Base-by-base conservation (phyloP, 345 rosid species). In the Linum usitatissimum region DNA sequence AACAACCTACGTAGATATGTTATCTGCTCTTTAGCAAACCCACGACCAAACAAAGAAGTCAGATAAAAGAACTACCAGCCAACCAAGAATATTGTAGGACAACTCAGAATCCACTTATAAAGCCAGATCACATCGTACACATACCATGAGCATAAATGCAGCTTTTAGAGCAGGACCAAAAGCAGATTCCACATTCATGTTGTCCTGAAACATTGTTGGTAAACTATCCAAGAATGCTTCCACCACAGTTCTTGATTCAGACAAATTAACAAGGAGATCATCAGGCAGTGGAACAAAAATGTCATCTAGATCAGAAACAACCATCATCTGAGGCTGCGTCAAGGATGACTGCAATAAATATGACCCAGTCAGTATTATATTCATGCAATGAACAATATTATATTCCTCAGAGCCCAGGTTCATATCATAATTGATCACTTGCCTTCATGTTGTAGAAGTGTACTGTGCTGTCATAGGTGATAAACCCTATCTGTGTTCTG, bases 301-400 rank as follows among this genome's bases (percentile, higher is more conserved):
- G 73, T 90, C 99, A 70, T 94, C 99, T 45, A 90, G 81, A 77
- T 94, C 99, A 3, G 99, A 83, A 66, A 94, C 93, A 65, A 94
- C 97, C 96, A 94, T 88, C 99, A 94, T 90, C 71, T 94, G 99
- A 73, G 99, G 96, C 73, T 90, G 99, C 49, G 84, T 83, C 79
- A 94, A 77, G 62, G 97, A 90, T 66, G 97, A 88, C 99, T 94
- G 88, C 84, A 78, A 40, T 68, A 30, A 64, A 65, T 61, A 49
- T 59, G 62, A 64, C 63, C 30, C 57, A 53, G 53, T 53, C 18
- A 38, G 30, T 23, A 23, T 18, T 23, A 15, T 18, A 59, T 20
- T 34, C 23, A 62, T 40, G 9, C 59, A 68, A 40, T 53, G 55
- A 61, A 49, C 48, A 48, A 19, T 58, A 42, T 30, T 7, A 65